phyloP scores from a whole-genome alignment of 2,329 filamentous ascomycete species.

The Calonectria hawksworthii region DNA sequence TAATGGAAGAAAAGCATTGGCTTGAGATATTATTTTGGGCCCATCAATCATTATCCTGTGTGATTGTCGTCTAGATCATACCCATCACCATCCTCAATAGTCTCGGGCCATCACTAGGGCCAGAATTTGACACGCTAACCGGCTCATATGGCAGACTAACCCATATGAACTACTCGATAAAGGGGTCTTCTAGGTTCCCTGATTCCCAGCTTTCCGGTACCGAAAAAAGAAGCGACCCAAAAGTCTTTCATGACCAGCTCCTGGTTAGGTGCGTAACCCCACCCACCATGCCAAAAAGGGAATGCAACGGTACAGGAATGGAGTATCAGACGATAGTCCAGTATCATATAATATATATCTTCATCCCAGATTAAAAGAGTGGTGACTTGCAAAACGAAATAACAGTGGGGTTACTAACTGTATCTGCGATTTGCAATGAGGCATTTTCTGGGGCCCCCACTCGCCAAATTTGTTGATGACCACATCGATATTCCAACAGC shows the following conservation, averaged over 20 bases:
- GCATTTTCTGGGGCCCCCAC: constrained; percentile 2
- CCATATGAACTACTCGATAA: background rate
- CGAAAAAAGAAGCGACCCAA: background rate
- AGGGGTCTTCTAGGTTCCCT: no score
- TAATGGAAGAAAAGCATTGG: background rate
- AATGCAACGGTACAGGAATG: background rate
- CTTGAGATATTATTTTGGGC: background rate
- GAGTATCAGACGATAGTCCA: background rate
- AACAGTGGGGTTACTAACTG: background rate
- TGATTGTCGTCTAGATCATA: no score
- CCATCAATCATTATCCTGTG: background rate
- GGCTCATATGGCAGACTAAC: background rate
- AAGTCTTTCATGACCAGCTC: background rate
- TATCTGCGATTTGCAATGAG: background rate
- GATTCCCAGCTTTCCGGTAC: no score
- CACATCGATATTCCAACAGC: background rate
- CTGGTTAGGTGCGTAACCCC: background rate
- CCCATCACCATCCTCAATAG: background rate
- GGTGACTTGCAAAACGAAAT: background rate
- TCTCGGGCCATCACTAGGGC: background rate
- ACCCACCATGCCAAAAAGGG: background rate
- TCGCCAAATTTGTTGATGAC: background rate
- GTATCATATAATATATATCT: background rate
- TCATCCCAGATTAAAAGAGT: background rate
- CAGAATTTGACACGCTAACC: background rate